Percentiles rank a stretch among this genome's conserved stretches.
phyloP scores from a whole-genome alignment of 2,329 filamentous ascomycete genomes.

The Mollisia scopiformis region DNA sequence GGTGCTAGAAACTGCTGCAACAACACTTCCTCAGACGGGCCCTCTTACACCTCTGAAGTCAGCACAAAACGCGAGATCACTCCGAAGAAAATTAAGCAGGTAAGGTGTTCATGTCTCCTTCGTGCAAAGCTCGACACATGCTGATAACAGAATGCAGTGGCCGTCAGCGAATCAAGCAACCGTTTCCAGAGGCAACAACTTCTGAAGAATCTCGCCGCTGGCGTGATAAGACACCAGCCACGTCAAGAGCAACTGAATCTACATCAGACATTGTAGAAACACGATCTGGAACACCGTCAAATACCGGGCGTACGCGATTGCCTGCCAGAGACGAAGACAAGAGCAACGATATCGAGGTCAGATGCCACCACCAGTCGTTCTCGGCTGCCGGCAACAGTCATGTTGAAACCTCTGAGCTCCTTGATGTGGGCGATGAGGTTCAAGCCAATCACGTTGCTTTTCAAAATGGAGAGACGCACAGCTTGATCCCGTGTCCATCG shows the following conservation, averaged over 20 bases:
- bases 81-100: slow-evolving; percentile 1
- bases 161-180: slow-evolving; percentile 11
- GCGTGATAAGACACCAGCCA: not conserved
- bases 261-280: not conserved
- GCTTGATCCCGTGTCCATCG: not conserved
- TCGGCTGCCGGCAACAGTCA: not conserved
- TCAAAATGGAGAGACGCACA: not conserved
- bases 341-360: not conserved
- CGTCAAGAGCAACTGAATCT: not conserved
- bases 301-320: not conserved
- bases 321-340: not conserved
- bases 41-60: not conserved
- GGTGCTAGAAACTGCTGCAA: too few species aligned
- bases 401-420: not conserved
- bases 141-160: not conserved
- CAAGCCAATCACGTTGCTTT: not conserved
- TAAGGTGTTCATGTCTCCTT: not conserved
- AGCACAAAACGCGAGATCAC: not conserved
- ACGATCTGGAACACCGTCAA: not conserved
- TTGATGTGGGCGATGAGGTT: not conserved
- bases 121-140: not conserved
- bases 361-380: not conserved
- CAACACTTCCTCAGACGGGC: not conserved
- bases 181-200: slow-evolving; percentile 7
- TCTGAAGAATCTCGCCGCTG: not conserved